phyloP scores from a whole-genome alignment of 2,329 filamentous ascomycete species.

The Stagonosporopsis tanaceti region DNA sequence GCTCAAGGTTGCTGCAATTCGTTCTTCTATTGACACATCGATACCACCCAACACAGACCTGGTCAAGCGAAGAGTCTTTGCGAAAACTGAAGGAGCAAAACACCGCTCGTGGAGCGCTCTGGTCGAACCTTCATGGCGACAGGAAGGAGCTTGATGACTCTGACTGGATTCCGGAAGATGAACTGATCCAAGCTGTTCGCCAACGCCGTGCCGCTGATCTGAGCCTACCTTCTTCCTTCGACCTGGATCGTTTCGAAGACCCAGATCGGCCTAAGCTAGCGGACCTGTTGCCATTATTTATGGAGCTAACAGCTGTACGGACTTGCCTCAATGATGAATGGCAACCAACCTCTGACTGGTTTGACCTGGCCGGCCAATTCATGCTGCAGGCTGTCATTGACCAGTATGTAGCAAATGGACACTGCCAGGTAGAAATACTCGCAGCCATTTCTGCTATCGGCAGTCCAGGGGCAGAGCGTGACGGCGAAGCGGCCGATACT shows the following conservation, averaged over 20 bases:
- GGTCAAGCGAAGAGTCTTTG: constrained; percentile 49
- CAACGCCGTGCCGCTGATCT: constrained; percentile 35
- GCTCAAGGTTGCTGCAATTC: constrained; percentile 59
- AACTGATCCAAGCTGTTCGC: constrained; percentile 20
- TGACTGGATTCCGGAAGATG: background rate
- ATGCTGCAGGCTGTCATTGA: constrained; percentile 62
- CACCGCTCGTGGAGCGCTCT: constrained; percentile 35
- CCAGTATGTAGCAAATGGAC: constrained; percentile 54
- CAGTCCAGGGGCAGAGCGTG: constrained; percentile 36
- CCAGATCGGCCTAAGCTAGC: constrained; percentile 47
- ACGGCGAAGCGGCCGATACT: constrained; percentile 38
- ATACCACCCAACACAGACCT: constrained; percentile 48
- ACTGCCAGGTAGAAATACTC: constrained; percentile 47
- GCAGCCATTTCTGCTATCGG: constrained; percentile 58
- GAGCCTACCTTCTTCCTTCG: constrained; percentile 32
- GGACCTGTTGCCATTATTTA: constrained; percentile 58
- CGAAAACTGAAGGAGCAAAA: constrained; percentile 49
- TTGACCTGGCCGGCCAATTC: constrained; percentile 56
- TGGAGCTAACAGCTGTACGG: constrained; percentile 59
- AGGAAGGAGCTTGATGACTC: constrained; percentile 30
- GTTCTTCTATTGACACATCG: constrained; percentile 55
- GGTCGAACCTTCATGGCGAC: constrained; percentile 23
- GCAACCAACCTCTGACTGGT: constrained; percentile 51
- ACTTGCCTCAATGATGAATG: constrained; percentile 42
- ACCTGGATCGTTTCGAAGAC: constrained; percentile 38